phyloP scores from a whole-genome alignment of 2,329 filamentous ascomycete genomes.

The Monosporascus sp. region DNA sequence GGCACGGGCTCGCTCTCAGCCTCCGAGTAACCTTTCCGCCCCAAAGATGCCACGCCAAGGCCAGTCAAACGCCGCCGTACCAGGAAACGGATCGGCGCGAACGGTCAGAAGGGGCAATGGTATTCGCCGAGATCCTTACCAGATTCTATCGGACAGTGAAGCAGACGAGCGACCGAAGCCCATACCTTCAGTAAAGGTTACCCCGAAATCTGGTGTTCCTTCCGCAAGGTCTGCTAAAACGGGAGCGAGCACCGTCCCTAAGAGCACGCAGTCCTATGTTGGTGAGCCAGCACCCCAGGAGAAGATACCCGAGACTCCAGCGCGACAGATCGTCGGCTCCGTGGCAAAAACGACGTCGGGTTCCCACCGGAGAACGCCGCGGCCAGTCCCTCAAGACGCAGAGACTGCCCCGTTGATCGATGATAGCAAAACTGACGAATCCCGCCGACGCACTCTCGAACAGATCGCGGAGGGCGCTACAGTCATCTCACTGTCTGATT shows the following conservation, averaged over 20 bases:
- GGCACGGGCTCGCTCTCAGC: background rate
- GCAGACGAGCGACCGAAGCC: conserved; percentile 1
- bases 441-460: background rate
- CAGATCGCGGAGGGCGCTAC: background rate
- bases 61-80: background rate
- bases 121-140: conserved; percentile 16
- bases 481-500: conserved; percentile 1
- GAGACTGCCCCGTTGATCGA: background rate
- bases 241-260: background rate
- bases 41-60: background rate
- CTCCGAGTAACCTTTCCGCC: background rate
- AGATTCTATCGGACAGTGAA: conserved; percentile 18
- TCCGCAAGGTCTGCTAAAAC: background rate
- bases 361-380: background rate
- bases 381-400: background rate
- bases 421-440: background rate
- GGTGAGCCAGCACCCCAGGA: background rate
- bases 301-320: background rate
- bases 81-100: background rate
- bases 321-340: background rate
- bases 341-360: background rate
- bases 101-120: background rate
- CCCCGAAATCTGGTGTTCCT: background rate
- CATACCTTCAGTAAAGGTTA: background rate
- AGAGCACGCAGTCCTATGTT: background rate